Percentiles rank a stretch among this genome's conserved stretches.
Conservation (phyloP, 2,329 filamentous ascomycete species). For the Biscogniauxia mediterranea region DNA sequence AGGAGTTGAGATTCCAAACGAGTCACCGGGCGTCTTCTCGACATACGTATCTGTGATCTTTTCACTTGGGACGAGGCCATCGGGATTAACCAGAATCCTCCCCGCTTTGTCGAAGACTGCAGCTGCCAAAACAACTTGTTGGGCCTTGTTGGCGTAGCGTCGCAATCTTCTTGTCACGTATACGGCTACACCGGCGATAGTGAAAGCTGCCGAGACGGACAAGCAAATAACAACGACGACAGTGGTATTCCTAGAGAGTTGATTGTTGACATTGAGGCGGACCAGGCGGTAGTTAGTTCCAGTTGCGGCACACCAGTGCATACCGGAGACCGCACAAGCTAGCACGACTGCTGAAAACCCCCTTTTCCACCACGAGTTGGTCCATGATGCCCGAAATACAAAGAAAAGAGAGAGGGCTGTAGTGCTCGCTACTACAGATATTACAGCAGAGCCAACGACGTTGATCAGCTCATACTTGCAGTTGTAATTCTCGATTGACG, state of each 20-base stretch:
- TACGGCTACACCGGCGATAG: constrained; percentile 55
- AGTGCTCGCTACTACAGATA: constrained; percentile 70
- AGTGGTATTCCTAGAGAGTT: constrained; percentile 60
- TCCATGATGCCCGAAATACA: constrained; percentile 72
- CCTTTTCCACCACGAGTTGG: constrained; percentile 75
- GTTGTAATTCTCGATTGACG: constrained; percentile 74
- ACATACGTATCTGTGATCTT: constrained; percentile 79
- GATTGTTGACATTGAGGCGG: constrained; percentile 40
- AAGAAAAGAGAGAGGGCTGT: constrained; percentile 75
- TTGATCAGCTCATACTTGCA: constrained; percentile 59
- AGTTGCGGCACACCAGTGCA: constrained; percentile 80
- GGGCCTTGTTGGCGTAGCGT: constrained; percentile 56
- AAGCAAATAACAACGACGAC: constrained; percentile 72
- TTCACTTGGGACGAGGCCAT: constrained; percentile 66
- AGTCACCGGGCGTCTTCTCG: constrained; percentile 67
- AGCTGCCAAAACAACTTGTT: constrained; percentile 58
- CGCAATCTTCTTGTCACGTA: constrained; percentile 52
- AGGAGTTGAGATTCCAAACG: constrained; percentile 72
- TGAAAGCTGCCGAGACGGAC: constrained; percentile 59
- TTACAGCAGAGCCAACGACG: constrained; percentile 67
- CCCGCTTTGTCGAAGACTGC: constrained; percentile 68
- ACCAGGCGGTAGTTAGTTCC: constrained; percentile 67
- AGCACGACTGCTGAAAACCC: constrained; percentile 64
- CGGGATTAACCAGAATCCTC: constrained; percentile 65
- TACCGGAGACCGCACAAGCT: constrained; percentile 73